Evolutionary conservation across 169 alveolate genomes (phyloP), one percentile per base, ranked within the genome.

Genomic region (Plasmodium fragile): DNA sequence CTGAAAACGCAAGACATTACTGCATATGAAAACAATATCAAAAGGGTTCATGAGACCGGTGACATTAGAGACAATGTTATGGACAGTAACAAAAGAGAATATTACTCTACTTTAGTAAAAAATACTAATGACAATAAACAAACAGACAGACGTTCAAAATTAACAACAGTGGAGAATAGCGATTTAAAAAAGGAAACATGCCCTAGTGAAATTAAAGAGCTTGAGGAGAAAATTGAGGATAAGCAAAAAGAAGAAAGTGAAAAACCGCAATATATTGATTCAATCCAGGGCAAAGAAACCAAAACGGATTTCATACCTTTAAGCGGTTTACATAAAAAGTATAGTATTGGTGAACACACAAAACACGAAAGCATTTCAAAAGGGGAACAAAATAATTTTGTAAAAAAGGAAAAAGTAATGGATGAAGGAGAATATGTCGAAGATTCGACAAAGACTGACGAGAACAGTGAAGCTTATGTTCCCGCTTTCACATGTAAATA

Each of bases 401-500:
- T 81, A 30, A 55, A 52, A 81, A 81, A 45, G 32, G 90, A 81
- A 55, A 55, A 52, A 25, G 25, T 4, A 34, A 52, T 25, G 71
- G 30, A 87, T 39, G 32, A 65, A 77, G 34, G 82, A 36, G 87
- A 79, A 87, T 25, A 22, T 39, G 71, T 39, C 34, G 93, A 53
- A 77, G 81, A 87, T 87, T 87, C 30, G 65, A 87, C 79, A 39
- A 87, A 65, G 65, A 77, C 53, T 55, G 89, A 87, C 34, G 93
- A 87, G 81, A 36, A 87, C 28, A 39, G 78, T 25, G 93, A 87
- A 39, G 49, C 45, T 18, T 22, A 87, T 10, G 71, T 87, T 59
- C 78, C 93, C 53, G 75, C 89, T 53, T 71, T 87, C 69, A 87
- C 93, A 77, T 87, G 93, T 77, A 87, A 87, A 87, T 87, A 87